These are phyloP conservation scores for Dicorynia guianensis DNA, from an alignment of 306 rosid species.

Conservation along the genomic window DNA sequence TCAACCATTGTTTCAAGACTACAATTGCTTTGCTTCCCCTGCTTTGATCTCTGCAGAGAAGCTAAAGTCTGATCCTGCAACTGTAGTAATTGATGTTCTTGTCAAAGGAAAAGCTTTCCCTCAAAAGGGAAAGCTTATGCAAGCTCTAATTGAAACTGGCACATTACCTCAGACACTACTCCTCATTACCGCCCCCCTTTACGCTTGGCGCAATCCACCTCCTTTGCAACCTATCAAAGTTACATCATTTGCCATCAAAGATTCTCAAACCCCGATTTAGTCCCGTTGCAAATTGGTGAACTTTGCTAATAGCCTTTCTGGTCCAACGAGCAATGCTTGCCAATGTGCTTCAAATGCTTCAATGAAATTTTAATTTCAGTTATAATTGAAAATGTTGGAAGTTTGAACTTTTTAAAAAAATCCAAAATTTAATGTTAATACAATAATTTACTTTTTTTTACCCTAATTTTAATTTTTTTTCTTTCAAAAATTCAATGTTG, in stretches of 20 bases:
- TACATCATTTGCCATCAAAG: constrained; percentile 55
- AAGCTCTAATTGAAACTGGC: constrained; percentile 72
- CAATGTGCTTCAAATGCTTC: constrained; percentile 45
- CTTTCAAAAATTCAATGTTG: no score
- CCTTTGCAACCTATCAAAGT: constrained; percentile 55
- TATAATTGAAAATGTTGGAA: background rate
- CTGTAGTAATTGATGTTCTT: constrained; percentile 48
- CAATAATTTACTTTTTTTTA: constrained; percentile 31
- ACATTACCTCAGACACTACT: constrained; percentile 69
- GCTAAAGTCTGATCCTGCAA: constrained; percentile 49
- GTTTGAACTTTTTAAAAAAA: background rate
- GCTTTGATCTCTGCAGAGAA: constrained; percentile 39
- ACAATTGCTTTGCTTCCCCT: constrained; percentile 25
- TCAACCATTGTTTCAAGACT: constrained; percentile 38
- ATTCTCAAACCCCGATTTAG: constrained; percentile 35
- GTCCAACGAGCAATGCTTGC: constrained; percentile 42
- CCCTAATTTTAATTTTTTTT: constrained; percentile 2
- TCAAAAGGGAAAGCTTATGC: constrained; percentile 65
- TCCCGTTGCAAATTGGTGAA: constrained; percentile 48
- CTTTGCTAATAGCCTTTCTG: constrained; percentile 46
- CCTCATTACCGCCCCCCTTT: constrained; percentile 72
- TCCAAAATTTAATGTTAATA: background rate
- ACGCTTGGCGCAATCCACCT: constrained; percentile 80
- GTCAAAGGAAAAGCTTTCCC: constrained; percentile 61
- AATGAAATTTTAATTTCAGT: constrained; percentile 19